phyloP scores from a whole-genome alignment of 2,329 filamentous ascomycete species.

The Shiraia sp. region DNA sequence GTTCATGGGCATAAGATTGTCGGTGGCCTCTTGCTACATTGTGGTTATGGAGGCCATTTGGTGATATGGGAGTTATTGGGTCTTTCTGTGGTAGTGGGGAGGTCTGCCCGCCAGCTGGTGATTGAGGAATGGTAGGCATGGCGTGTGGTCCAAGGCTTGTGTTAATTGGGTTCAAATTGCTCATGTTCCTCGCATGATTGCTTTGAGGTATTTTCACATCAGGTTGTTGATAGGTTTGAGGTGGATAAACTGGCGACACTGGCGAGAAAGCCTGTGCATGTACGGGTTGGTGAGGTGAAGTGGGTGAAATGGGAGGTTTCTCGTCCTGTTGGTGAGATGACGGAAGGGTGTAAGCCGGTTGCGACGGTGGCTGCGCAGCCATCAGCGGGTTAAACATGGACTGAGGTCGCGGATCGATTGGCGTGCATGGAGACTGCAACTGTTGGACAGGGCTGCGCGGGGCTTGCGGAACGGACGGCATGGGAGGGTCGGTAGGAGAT shows the following conservation, averaged over 20 bases:
- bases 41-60: slow-evolving; percentile 28
- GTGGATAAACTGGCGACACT: slow-evolving; percentile 26
- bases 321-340: slow-evolving; percentile 29
- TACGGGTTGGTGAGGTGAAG: slow-evolving; percentile 24
- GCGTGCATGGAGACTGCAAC: slow-evolving; percentile 23
- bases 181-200: slow-evolving; percentile 37
- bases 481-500: slow-evolving; percentile 27
- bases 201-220: slow-evolving; percentile 20
- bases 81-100: slow-evolving; percentile 31
- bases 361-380: slow-evolving; percentile 28
- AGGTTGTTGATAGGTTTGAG: slow-evolving; percentile 7
- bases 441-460: slow-evolving; percentile 23
- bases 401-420: slow-evolving; percentile 32
- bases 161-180: slow-evolving; percentile 37
- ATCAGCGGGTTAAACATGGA: slow-evolving; percentile 28
- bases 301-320: slow-evolving; percentile 28
- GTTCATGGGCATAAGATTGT: slow-evolving; percentile 24
- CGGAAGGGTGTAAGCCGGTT: slow-evolving; percentile 19
- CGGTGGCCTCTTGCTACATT: slow-evolving; percentile 5
- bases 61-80: slow-evolving; percentile 35
- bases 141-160: slow-evolving; percentile 25
- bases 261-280: slow-evolving; percentile 25
- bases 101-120: slow-evolving; percentile 23
- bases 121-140: slow-evolving; percentile 33
- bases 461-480: slow-evolving; percentile 28